Evolutionary conservation across 192 early-diverging fungal genomes (phyloP), one percentile per base, ranked within the genome.

Genomic region (Coemansia sp.): DNA sequence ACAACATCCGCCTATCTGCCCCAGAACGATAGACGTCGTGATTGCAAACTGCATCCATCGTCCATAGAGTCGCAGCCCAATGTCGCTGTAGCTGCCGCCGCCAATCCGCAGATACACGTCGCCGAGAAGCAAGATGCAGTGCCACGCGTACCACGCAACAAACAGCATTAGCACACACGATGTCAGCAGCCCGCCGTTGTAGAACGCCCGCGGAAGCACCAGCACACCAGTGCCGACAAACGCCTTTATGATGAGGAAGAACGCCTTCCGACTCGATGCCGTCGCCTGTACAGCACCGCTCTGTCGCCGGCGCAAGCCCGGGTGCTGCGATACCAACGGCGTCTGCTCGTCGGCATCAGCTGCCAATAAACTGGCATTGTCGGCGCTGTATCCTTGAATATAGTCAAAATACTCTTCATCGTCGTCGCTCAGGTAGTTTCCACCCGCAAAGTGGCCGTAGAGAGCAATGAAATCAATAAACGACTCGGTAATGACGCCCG

Each of bases 391-490:
- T 49, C 67, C 70, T 29, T 75, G 70, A 18, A 75, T 62, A 50
- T 53, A 65, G 50, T 87, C 88, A 62, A 87, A 84, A 66, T 81
- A 85, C 65, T 90, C 87, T 34, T 88, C 88, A 50, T 88, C 93
- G 63, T 92, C 91, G 63, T 93, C 92, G 62, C 92, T 92, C 29
- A 92, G 89, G 66, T 92, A 89, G 69, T 95, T 92, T 72, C 96
- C 97, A 53, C 95, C 97, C 39, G 93, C 97, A 87, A 96, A 98
- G 77, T 94, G 96, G 39, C 95, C 95, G 71, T 94, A 97, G 55
- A 98, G 87, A 31, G 91, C 92, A 61, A 98, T 87, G 75, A 98
- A 97, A 74, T 98, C 97, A 41, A 97, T 87, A 87, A 97, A 99
- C 65, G 91, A 94, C 49, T 89, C 81, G 3, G 97, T 94, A 61